Base-by-base conservation (phyloP, 1,284 basidiomycete species). In the Clitocybe nebularis region DNA sequence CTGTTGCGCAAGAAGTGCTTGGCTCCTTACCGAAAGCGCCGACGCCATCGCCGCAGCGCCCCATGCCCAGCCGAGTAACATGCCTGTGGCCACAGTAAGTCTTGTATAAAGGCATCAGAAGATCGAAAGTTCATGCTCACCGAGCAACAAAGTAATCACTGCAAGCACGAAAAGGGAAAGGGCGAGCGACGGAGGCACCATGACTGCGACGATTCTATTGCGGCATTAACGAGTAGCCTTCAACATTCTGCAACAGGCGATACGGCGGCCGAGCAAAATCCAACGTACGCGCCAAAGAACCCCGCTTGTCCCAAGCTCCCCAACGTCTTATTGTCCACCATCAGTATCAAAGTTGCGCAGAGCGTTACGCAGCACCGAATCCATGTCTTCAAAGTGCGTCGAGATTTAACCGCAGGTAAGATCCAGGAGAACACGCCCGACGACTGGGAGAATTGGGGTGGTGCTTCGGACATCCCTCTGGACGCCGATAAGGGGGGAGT, bases 11-110 rank as follows among this genome's bases (percentile, higher is more conserved):
- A 84, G 62, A 5, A 84, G 56, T 0, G 69, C 59, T 40, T 76
- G 67, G 53, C 71, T 69, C 25, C 87, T 68, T 0, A 75, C 80
- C n/a, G 70, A 62, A 1, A 79, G 56, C 0, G 75, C 79, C 1
- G 83, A 75, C 2, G 77, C 81, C 83, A 88, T 89, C 0, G 76
- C 80, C 1, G 84, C 85, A 25, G 67, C 71, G 3, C 82, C 82
- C 68, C 84, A 77, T 0, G 79, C 88, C 88, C 89, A 91, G 5
- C 88, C 88, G 3, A 86, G 38, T 1, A 75, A 62, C 61, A 85
- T 69, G 0, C 88, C 86, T 44, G 77, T 14, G n/a, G n/a, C 17
- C n/a, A 28, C 10, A 41, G 4, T 11, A 14, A 36, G 14, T 20
- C 21, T n/a, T n/a, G n/a, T n/a, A n/a, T n/a, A n/a, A n/a, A 7